Evolutionary conservation across 768 basidiomycete species (phyloP).

Genomic region (Lepiota subincarnata): DNA sequence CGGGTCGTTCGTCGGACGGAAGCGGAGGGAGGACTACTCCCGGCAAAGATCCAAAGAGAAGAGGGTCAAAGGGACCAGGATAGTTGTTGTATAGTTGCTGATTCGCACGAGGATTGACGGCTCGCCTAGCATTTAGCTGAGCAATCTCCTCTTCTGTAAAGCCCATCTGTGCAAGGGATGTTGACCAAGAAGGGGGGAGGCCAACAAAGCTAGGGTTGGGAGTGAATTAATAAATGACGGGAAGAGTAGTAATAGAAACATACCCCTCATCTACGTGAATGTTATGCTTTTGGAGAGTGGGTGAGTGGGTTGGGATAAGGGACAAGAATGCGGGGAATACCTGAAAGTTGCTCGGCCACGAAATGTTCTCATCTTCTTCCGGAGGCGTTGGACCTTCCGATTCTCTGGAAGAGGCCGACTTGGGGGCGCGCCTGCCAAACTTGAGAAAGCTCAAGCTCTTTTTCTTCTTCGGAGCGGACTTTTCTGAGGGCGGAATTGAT

Average conservation of each 20-base stretch:
- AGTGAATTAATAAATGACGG: slow-evolving; percentile 5
- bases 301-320: background rate
- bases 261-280: slow-evolving; percentile 78
- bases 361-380: slow-evolving; percentile 57
- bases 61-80: slow-evolving; percentile 33
- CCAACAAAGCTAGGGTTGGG: slow-evolving; percentile 45
- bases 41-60: no score
- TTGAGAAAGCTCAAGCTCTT: slow-evolving; percentile 40
- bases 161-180: slow-evolving; percentile 55
- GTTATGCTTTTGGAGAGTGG: slow-evolving; percentile 51
- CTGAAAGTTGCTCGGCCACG: slow-evolving; percentile 74
- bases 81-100: slow-evolving; percentile 32
- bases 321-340: slow-evolving; percentile 30
- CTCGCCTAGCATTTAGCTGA: slow-evolving; percentile 45
- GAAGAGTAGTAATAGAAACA: slow-evolving; percentile 21
- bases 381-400: slow-evolving; percentile 18
- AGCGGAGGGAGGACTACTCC: background rate
- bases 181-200: slow-evolving; percentile 71
- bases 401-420: slow-evolving; percentile 19
- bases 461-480: slow-evolving; percentile 24
- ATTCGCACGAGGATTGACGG: slow-evolving; percentile 29
- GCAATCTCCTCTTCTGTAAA: slow-evolving; percentile 69
- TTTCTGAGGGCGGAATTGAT: slow-evolving; percentile 20
- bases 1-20: background rate
- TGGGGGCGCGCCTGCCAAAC: slow-evolving; percentile 34